Conservation (phyloP, 192 early-diverging fungal species). For the Umbelopsis sp. region DNA sequence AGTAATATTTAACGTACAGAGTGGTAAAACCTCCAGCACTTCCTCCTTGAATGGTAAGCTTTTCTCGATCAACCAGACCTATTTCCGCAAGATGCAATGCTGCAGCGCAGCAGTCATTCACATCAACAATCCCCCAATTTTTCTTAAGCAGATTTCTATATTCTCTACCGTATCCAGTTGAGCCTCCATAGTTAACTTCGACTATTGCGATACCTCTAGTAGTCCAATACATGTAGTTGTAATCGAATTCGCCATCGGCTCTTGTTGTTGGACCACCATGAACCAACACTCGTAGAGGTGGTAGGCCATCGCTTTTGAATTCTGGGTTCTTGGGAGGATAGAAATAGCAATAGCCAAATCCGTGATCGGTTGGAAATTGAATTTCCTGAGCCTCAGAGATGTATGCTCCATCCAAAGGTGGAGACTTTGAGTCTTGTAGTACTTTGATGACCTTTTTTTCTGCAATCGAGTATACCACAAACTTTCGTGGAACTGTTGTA, state of each 20-base stretch:
- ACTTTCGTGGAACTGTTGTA: neutral
- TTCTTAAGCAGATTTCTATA: slow-evolving; percentile 71
- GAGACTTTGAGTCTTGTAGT: neutral
- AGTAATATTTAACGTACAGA: slow-evolving; percentile 11
- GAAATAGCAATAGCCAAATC: slow-evolving; percentile 53
- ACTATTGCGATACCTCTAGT: slow-evolving; percentile 73
- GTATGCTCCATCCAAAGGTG: slow-evolving; percentile 31
- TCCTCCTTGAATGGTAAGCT: slow-evolving; percentile 68
- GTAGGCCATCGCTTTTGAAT: slow-evolving; percentile 53
- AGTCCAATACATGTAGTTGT: slow-evolving; percentile 72
- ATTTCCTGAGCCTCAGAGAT: slow-evolving; percentile 68
- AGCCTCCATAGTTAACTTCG: slow-evolving; percentile 82
- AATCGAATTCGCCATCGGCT: slow-evolving; percentile 40
- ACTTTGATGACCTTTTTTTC: neutral
- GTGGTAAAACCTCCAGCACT: slow-evolving; percentile 73
- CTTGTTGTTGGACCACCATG: slow-evolving; percentile 75
- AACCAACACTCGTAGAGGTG: slow-evolving; percentile 66
- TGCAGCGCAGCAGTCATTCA: slow-evolving; percentile 74
- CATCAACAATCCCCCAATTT: slow-evolving; percentile 77
- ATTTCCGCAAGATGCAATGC: slow-evolving; percentile 60
- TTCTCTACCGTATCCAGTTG: slow-evolving; percentile 70
- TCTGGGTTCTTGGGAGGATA: slow-evolving; percentile 69
- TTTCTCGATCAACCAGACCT: slow-evolving; percentile 60
- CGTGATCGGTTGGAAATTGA: slow-evolving; percentile 61
- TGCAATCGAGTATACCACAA: neutral